A percentile compares a stretch with the other conserved stretches of the same genome.
phyloP scores from a whole-genome alignment of 164 flowering plant species.

The Vitis rotundifolia region DNA sequence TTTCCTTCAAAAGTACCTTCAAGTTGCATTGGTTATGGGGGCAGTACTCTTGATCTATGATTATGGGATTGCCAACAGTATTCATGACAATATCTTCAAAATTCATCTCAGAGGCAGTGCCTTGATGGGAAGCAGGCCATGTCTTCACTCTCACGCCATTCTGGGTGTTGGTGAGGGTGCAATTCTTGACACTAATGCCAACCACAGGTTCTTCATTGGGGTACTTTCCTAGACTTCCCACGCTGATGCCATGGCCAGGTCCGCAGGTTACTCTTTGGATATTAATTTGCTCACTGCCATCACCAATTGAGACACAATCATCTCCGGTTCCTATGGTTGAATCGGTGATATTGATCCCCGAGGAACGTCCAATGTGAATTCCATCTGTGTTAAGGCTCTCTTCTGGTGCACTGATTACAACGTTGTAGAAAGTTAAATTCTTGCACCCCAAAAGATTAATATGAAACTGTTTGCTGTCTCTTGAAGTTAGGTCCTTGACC shows the following conservation, averaged over 20 bases:
- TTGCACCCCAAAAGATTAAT: conserved; percentile 16
- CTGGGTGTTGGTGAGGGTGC: conserved; percentile 3
- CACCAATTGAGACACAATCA: conserved; percentile 37
- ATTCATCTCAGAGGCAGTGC: conserved; percentile 4
- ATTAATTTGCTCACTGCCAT: not conserved
- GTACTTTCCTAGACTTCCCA: conserved; percentile 25
- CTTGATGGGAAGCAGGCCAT: conserved; percentile 4
- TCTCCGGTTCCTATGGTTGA: conserved; percentile 37
- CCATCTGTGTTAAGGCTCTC: conserved; percentile 51
- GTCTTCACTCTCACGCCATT: conserved; percentile 31
- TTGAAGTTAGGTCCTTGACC: conserved; percentile 20
- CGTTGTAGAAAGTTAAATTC: conserved; percentile 15
- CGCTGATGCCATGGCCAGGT: conserved; percentile 29
- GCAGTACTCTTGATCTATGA: conserved; percentile 33
- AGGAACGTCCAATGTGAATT: conserved; percentile 37
- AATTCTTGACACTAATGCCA: conserved; percentile 13
- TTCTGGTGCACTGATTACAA: conserved; percentile 27
- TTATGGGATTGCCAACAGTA: conserved; percentile 24
- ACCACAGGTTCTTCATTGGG: conserved; percentile 9
- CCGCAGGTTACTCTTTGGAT: conserved; percentile 16
- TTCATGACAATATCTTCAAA: conserved; percentile 22
- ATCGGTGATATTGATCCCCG: conserved; percentile 19
- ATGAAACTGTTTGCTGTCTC: conserved; percentile 30
- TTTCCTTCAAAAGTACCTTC: conserved; percentile 1
- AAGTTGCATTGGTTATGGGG: conserved; percentile 8